Percentiles rank a stretch among this genome's conserved stretches.
Evolutionary conservation across 768 basidiomycete species (phyloP).

Genomic region (Termitomyces sp.): DNA sequence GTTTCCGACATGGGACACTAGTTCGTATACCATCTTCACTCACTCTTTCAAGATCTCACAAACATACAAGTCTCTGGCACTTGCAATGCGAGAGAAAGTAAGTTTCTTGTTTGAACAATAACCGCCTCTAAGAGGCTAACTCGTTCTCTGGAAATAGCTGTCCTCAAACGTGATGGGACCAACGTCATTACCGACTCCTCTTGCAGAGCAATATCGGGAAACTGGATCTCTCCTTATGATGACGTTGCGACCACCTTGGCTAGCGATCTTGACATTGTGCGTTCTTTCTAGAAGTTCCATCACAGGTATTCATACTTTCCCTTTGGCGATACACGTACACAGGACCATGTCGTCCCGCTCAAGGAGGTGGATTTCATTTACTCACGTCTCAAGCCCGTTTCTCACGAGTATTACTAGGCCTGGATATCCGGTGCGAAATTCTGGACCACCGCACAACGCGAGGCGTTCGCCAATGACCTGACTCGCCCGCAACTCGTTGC

Average conservation of each 20-base stretch:
- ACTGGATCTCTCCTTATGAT: constrained; percentile 51
- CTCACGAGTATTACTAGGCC: constrained; percentile 23
- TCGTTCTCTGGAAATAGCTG: constrained; percentile 20
- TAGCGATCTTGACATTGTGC: constrained; percentile 46
- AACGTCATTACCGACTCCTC: constrained; percentile 33
- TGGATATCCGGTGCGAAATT: constrained; percentile 50
- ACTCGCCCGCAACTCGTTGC: constrained; percentile 50
- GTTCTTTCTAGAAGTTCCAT: constrained; percentile 6
- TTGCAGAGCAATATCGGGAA: constrained; percentile 41
- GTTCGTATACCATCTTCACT: constrained; percentile 21
- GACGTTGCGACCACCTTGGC: constrained; percentile 34
- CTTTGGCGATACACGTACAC: not conserved
- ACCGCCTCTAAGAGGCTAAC: not conserved
- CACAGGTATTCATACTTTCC: not conserved
- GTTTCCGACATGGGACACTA: constrained; percentile 45
- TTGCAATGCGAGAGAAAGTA: constrained; percentile 50
- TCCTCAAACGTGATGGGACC: constrained; percentile 39
- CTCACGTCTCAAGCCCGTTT: not conserved
- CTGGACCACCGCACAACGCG: constrained; percentile 46
- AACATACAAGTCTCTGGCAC: constrained; percentile 34
- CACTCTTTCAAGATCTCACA: not conserved
- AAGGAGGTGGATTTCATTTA: constrained; percentile 32
- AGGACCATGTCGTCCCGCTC: constrained; percentile 52
- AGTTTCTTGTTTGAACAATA: constrained; percentile 2
- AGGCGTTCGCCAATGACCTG: constrained; percentile 50